Percentiles rank a stretch among this genome's conserved stretches.
phyloP scores from a whole-genome alignment of 371 early-diverging fungal species.

The Batrachochytrium dendrobatidis region DNA sequence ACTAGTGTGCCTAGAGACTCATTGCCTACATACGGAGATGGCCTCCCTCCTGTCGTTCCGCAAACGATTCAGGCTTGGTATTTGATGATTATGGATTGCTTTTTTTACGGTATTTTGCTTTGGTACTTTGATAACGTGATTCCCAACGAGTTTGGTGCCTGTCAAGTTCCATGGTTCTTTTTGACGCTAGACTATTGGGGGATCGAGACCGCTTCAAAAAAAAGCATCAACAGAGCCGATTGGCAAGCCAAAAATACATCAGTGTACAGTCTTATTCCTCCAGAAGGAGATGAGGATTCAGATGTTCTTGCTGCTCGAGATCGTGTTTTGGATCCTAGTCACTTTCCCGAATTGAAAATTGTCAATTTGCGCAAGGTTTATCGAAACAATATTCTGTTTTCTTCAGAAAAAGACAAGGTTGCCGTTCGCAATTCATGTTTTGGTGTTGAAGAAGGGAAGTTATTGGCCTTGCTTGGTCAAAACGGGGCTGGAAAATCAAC shows the following conservation, averaged over 20 bases:
- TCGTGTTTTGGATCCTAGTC: slow-evolving; percentile 22
- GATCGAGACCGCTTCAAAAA: slow-evolving; percentile 17
- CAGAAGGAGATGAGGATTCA: slow-evolving; percentile 42
- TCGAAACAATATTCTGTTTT: slow-evolving; percentile 27
- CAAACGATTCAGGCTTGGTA: slow-evolving; percentile 49
- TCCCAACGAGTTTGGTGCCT: slow-evolving; percentile 61
- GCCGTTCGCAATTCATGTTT: slow-evolving; percentile 55
- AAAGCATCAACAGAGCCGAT: slow-evolving; percentile 12
- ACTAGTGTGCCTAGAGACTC: slow-evolving; percentile 30
- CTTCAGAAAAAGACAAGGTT: slow-evolving; percentile 48
- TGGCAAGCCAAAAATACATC: slow-evolving; percentile 20
- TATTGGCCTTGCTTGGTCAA: slow-evolving; percentile 54
- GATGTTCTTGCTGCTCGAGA: slow-evolving; percentile 42
- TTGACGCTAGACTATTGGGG: slow-evolving; percentile 58
- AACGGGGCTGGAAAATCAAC: slow-evolving; percentile 74
- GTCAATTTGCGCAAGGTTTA: slow-evolving; percentile 59
- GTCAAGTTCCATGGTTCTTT: slow-evolving; percentile 47
- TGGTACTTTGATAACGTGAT: slow-evolving; percentile 61
- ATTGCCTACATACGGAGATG: slow-evolving; percentile 41
- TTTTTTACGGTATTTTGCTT: slow-evolving; percentile 44
- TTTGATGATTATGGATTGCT: slow-evolving; percentile 51
- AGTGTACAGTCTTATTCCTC: not conserved
- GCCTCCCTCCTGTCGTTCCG: slow-evolving; percentile 44
- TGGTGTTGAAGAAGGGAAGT: slow-evolving; percentile 52
- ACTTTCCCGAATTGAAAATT: slow-evolving; percentile 39